Conservation (phyloP, 768 basidiomycete species). For the Tylopilus balloui region DNA sequence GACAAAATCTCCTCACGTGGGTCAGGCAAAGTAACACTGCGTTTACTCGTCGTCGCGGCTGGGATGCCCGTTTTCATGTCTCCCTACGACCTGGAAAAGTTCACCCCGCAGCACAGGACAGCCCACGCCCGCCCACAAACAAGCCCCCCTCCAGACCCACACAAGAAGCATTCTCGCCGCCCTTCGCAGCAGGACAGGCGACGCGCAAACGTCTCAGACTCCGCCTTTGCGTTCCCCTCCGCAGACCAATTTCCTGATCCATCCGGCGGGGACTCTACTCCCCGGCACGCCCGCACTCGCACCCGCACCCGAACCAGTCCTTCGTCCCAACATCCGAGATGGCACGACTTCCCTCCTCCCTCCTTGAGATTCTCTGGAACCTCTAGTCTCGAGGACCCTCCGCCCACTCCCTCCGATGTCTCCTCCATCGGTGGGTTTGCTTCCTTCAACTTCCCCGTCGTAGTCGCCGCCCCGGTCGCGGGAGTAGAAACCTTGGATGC, state of each 20-base stretch:
- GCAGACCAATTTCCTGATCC: slow-evolving; percentile 24
- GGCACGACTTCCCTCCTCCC: slow-evolving; percentile 45
- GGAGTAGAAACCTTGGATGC: slow-evolving; percentile 89
- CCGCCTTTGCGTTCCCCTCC: slow-evolving; percentile 28
- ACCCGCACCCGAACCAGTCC: slow-evolving; percentile 58
- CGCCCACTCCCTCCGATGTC: slow-evolving; percentile 61
- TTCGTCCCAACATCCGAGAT: slow-evolving; percentile 38
- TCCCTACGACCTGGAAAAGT: neutral
- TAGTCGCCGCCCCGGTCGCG: slow-evolving; percentile 71
- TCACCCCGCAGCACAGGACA: no score
- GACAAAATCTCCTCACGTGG: slow-evolving; percentile 20
- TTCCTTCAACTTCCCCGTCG: slow-evolving; percentile 51
- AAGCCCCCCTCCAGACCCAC: slow-evolving; percentile 24
- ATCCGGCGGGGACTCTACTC: slow-evolving; percentile 29
- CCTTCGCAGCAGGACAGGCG: slow-evolving; percentile 23
- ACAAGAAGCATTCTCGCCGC: slow-evolving; percentile 23
- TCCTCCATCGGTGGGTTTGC: slow-evolving; percentile 15
- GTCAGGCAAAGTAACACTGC: no score
- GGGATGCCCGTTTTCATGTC: neutral
- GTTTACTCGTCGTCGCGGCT: no score
- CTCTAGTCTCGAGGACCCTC: slow-evolving; percentile 70
- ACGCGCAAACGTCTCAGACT: slow-evolving; percentile 26
- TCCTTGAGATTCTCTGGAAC: slow-evolving; percentile 62
- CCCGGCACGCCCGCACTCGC: slow-evolving; percentile 43
- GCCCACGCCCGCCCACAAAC: slow-evolving; percentile 30